A percentile compares a stretch with the other conserved stretches of the same genome.
phyloP scores from a whole-genome alignment of 306 rosid genomes.

The Cucurbita ficifolia region DNA sequence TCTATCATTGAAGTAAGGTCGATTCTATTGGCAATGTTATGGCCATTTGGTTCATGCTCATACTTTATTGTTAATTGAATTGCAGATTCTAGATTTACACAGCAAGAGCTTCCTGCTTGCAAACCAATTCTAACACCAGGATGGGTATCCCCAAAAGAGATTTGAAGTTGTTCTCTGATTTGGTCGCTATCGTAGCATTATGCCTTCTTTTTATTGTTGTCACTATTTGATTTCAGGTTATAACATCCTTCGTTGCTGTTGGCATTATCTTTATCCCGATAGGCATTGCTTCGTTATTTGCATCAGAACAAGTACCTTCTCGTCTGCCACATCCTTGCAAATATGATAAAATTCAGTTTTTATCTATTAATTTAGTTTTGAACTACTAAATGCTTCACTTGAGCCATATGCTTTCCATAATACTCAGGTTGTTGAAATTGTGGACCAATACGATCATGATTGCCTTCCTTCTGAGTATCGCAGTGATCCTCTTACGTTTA shows the following conservation, averaged over 20 bases:
- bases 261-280: slow-evolving; percentile 59
- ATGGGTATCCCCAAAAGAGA: slow-evolving; percentile 32
- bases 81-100: slow-evolving; percentile 72
- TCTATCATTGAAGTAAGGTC: neutral
- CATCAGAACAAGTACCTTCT: slow-evolving; percentile 49
- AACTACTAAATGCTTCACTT: neutral
- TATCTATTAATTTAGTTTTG: neutral
- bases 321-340: neutral
- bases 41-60: neutral
- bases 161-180: neutral
- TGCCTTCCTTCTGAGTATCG: slow-evolving; percentile 34
- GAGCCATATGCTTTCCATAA: neutral
- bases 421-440: slow-evolving; percentile 54
- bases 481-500: slow-evolving; percentile 20
- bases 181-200: neutral
- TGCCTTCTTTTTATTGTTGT: neutral
- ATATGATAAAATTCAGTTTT: neutral
- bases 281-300: slow-evolving; percentile 58
- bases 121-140: slow-evolving; percentile 83
- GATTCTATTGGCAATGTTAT: neutral
- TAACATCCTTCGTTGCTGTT: slow-evolving; percentile 35
- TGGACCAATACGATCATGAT: slow-evolving; percentile 35
- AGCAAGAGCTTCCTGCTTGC: slow-evolving; percentile 94
- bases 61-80: neutral
- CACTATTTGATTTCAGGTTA: slow-evolving; percentile 30